Evolutionary conservation across 495 filamentous ascomycete genomes (phyloP), one percentile per base, ranked within the genome.

Genomic region (Podospora australis): DNA sequence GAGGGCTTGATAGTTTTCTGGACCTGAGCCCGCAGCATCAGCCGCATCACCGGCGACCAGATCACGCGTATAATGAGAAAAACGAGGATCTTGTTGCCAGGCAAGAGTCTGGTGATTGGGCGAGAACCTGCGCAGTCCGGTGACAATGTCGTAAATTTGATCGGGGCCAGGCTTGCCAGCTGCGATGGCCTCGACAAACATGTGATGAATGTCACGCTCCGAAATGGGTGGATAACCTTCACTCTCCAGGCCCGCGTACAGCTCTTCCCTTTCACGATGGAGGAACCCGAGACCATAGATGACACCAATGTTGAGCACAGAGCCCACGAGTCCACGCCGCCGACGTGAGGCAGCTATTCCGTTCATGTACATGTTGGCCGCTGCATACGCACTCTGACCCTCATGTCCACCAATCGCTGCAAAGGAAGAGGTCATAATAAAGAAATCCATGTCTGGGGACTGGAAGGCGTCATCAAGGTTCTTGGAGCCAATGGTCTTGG

Each of bases 281-380:
- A 81, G 55, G 43, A 79, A 79, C 0, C 80, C 80, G 13, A 76
- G 63, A 1, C 79, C 81, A 14, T 77, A 70, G 25, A 84, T 71
- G 2, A 70, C 70, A 6, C 77, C 78, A 30, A 84, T 78, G 46
- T 81, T 70, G 45, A 83, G 65, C 2, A 71, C 71, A 6, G 74
- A 73, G 4, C 53, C 70, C 0, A 59, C 50, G 1, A 63, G 55
- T 6, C 65, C 66, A 16, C 59, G 54, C 1, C 24, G 40, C 6
- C 68, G 70, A 3, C 71, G 63, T 4, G 43, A 25, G 0, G 64
- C 69, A 2, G 68, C 69, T 0, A 74, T 52, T 6, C 70, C 69
- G 44, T 73, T 72, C 70, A 73, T 74, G 64, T 68, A 74, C 70
- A 75, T 71, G 57, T 80, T 80, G 3, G 73, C 78, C 0, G 78